A percentile compares a stretch with the other conserved stretches of the same genome.
phyloP scores from a whole-genome alignment of 345 rosid species.

The Litchi chinensis region DNA sequence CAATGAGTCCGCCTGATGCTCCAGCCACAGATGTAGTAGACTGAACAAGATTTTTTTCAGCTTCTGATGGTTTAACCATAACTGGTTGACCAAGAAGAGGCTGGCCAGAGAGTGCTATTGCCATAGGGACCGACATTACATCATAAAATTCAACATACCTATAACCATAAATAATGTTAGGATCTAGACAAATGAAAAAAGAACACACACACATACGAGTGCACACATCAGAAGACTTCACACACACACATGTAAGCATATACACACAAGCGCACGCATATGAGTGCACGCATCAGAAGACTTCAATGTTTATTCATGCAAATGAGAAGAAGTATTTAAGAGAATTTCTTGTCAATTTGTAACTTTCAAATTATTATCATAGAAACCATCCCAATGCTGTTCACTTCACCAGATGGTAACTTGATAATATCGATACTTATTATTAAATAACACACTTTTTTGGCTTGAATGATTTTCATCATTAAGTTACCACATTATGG shows the following conservation, averaged over 20 bases:
- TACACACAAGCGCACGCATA: neutral
- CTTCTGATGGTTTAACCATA: constrained; percentile 99
- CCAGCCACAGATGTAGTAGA: constrained; percentile 70
- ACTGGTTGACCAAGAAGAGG: constrained; percentile 93
- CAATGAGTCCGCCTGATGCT: constrained; percentile 57
- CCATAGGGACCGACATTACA: constrained; percentile 99
- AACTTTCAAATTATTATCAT: neutral
- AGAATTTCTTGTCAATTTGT: neutral
- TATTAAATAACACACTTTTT: neutral
- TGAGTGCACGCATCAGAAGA: neutral
- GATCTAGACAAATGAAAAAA: neutral
- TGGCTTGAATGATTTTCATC: constrained; percentile 6
- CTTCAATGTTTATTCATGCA: neutral
- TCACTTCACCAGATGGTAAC: neutral
- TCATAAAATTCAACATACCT: constrained; percentile 96
- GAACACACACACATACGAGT: neutral
- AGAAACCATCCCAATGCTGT: neutral
- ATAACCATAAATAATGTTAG: constrained; percentile 25
- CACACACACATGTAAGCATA: no score
- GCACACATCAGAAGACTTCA: neutral
- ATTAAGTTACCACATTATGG: neutral
- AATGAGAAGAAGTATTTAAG: neutral
- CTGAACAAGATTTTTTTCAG: constrained; percentile 99
- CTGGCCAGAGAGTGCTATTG: constrained; percentile 98
- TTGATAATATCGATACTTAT: neutral